These are phyloP conservation scores for Leptomonas seymouri DNA, from an alignment of 208 protist genomes.

Conservation along the genomic window DNA sequence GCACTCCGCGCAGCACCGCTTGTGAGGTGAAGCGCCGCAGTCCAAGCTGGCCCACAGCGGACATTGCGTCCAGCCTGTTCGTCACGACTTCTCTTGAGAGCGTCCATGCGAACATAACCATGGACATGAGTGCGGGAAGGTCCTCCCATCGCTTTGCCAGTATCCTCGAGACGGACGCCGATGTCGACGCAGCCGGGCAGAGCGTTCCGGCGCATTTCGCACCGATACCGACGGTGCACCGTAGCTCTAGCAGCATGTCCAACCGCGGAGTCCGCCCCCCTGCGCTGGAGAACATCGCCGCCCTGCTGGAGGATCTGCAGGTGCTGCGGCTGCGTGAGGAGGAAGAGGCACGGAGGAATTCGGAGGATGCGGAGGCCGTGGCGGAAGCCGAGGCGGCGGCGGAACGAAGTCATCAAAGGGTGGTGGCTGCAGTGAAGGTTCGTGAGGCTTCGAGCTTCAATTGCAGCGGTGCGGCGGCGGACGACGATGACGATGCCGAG, in stretches of 20 bases:
- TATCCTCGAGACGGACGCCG: neutral
- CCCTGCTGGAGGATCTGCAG: constrained; percentile 26
- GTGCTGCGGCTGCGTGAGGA: constrained; percentile 19
- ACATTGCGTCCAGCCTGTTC: neutral
- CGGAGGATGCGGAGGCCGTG: neutral
- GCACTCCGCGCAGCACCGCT: neutral
- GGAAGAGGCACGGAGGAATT: neutral
- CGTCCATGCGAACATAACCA: neutral
- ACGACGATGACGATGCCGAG: constrained; percentile 1
- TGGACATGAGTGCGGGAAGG: neutral
- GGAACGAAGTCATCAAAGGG: constrained; percentile 14
- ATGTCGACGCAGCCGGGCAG: neutral
- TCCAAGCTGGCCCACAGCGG: neutral
- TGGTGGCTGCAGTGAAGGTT: neutral
- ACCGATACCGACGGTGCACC: neutral
- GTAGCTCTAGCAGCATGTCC: constrained; percentile 6
- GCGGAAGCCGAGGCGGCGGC: constrained; percentile 13
- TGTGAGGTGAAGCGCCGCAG: neutral
- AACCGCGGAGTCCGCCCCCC: neutral
- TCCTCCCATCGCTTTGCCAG: neutral
- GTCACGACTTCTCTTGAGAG: neutral
- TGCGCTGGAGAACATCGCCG: constrained; percentile 3
- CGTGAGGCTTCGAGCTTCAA: neutral
- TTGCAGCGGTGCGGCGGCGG: neutral
- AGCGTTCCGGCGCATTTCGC: neutral